phyloP scores from a whole-genome alignment of 192 early-diverging fungal species.

The Geranomyces variabilis region DNA sequence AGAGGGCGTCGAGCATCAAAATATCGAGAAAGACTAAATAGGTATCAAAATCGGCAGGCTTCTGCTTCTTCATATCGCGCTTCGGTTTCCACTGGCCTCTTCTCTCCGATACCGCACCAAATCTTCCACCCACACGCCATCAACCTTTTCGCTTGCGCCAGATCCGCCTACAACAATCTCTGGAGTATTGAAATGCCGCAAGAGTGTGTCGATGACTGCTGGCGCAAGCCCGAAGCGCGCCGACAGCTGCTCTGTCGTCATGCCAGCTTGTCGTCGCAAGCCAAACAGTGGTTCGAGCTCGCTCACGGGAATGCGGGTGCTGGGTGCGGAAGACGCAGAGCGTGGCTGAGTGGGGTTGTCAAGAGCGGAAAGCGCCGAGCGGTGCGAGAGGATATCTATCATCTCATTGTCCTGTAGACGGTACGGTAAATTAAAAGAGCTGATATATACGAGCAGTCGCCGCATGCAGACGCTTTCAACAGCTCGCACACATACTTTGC shows the following conservation, averaged over 20 bases:
- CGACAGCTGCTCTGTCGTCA: conserved; percentile 12
- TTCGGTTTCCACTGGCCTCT: conserved; percentile 6
- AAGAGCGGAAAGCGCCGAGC: not conserved
- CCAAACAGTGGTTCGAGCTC: conserved; percentile 6
- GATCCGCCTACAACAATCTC: conserved; percentile 11
- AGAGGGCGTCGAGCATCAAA: too few species aligned
- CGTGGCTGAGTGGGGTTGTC: not conserved
- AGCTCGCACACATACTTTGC: conserved; percentile 14
- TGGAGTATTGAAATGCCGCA: conserved; percentile 22
- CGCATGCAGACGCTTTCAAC: too few species aligned
- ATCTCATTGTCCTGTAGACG: conserved; percentile 23
- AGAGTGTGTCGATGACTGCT: conserved; percentile 1
- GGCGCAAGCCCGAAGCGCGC: conserved; percentile 11
- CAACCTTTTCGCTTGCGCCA: conserved; percentile 16
- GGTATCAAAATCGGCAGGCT: too few species aligned
- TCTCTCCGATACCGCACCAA: not conserved
- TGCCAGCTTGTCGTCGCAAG: not conserved
- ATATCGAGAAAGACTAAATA: too few species aligned
- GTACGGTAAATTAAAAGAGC: too few species aligned
- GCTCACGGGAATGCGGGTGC: not conserved
- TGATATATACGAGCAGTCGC: too few species aligned
- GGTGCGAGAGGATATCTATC: conserved; percentile 7
- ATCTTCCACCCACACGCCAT: conserved; percentile 31
- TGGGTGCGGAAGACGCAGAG: not conserved
- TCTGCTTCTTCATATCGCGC: not conserved